Evolutionary conservation across 305 asterid genomes (phyloP).

Genomic region (Solanum hybrid): DNA sequence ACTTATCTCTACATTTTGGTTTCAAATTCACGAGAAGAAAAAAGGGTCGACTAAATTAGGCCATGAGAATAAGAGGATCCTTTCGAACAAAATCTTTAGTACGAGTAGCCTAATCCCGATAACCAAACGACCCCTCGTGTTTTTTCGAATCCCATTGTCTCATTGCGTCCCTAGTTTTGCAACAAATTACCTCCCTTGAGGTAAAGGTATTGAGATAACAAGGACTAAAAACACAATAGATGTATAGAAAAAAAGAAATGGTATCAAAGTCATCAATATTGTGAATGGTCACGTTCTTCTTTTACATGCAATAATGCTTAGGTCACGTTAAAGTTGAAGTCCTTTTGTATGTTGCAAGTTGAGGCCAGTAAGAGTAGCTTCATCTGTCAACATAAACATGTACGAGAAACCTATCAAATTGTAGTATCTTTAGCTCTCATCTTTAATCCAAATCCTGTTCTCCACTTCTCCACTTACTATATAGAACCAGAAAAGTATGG

Average conservation of each 20-base stretch:
- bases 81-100: not conserved
- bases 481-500: constrained; percentile 31
- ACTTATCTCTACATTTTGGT: not conserved
- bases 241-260: not conserved
- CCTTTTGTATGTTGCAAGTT: constrained; percentile 9
- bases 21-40: not conserved
- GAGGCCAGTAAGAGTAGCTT: constrained; percentile 8
- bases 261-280: constrained; percentile 5
- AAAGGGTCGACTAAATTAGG: not conserved
- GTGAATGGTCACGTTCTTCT: constrained; percentile 12
- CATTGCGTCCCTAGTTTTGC: not conserved
- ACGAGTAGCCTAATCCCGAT: not conserved
- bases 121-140: not conserved
- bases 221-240: not conserved
- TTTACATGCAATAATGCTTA: constrained; percentile 16
- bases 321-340: constrained; percentile 23
- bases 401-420: constrained; percentile 4
- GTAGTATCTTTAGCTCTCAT: constrained; percentile 7
- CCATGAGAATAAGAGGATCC: not conserved
- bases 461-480: constrained; percentile 24
- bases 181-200: not conserved
- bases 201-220: not conserved
- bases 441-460: constrained; percentile 7
- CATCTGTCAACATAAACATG: constrained; percentile 9
- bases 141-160: not conserved